Evolutionary conservation across 1,139 yeast genomes (phyloP).

Genomic region (Geotrichum aggregatum): DNA sequence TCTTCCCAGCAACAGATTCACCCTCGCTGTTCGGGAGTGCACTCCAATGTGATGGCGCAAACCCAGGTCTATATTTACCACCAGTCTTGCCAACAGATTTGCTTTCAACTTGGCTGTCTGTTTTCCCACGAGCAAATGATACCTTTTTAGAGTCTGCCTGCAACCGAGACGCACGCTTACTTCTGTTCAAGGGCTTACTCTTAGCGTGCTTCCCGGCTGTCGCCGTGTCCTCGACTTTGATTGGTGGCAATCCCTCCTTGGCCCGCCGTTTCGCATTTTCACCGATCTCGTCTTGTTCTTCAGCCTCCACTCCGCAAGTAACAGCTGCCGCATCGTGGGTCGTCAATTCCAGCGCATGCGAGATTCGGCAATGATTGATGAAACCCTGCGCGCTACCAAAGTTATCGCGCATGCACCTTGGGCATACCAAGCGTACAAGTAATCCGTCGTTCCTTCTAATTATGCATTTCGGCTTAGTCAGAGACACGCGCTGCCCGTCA

Average conservation of each 20-base stretch:
- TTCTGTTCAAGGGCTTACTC: background rate
- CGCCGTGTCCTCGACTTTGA: background rate
- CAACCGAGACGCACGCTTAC: background rate
- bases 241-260: slow-evolving; percentile 1
- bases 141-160: background rate
- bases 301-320: slow-evolving; percentile 58
- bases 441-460: slow-evolving; percentile 71
- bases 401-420: slow-evolving; percentile 61
- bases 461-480: slow-evolving; percentile 44
- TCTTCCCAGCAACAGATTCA: background rate
- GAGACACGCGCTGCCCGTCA: background rate
- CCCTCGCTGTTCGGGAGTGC: slow-evolving; percentile 5
- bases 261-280: slow-evolving; percentile 41
- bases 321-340: slow-evolving; percentile 75
- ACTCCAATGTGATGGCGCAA: slow-evolving; percentile 21
- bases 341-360: slow-evolving; percentile 67
- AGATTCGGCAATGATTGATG: slow-evolving; percentile 68
- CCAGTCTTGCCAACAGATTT: background rate
- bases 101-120: background rate
- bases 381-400: slow-evolving; percentile 80
- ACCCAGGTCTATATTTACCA: slow-evolving; percentile 23
- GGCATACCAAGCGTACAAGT: slow-evolving; percentile 62
- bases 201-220: background rate
- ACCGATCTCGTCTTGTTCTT: slow-evolving; percentile 54
- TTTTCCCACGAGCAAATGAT: background rate